phyloP scores from a whole-genome alignment of 2,329 filamentous ascomycete species.

The Diplocarpon rosae region DNA sequence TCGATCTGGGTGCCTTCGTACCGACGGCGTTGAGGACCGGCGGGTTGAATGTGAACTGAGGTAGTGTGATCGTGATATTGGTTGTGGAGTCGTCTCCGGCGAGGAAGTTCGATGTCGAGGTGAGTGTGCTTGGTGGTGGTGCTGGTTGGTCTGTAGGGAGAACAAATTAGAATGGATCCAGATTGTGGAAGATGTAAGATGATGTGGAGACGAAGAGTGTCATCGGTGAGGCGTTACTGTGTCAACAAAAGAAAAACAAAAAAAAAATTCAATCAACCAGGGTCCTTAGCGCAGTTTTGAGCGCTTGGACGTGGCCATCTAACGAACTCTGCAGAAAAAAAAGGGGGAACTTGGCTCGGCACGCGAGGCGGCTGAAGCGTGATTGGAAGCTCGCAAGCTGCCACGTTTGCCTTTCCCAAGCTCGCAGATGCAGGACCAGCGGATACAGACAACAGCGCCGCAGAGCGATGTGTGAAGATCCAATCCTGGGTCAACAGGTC shows the following conservation, averaged over 20 bases:
- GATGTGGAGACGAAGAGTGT: not conserved
- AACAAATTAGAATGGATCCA: constrained; percentile 16
- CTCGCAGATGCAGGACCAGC: constrained; percentile 3
- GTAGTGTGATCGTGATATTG: constrained; percentile 18
- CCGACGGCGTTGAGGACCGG: constrained; percentile 18
- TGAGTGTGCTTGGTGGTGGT: constrained; percentile 31
- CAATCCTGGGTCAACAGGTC: too few relatives aligned
- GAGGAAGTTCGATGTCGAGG: constrained; percentile 27
- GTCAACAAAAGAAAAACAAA: constrained; percentile 27
- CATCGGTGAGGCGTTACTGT: constrained; percentile 30
- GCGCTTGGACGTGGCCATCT: constrained; percentile 14
- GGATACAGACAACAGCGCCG: not conserved
- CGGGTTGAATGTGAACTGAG: constrained; percentile 17
- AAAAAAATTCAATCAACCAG: constrained; percentile 8
- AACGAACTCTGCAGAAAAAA: constrained; percentile 1
- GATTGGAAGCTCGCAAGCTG: too few relatives aligned
- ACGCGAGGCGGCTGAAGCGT: not conserved
- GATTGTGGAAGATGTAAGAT: constrained; percentile 10
- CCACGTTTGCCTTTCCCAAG: too few relatives aligned
- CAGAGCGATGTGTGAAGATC: too few relatives aligned
- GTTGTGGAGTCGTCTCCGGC: constrained; percentile 28
- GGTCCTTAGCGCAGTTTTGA: constrained; percentile 5
- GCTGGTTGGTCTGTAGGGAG: constrained; percentile 29
- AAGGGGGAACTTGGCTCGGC: not conserved
- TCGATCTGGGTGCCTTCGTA: constrained; percentile 36